phyloP scores from a whole-genome alignment of 2,329 filamentous ascomycete genomes.

The Ceratocystis eucalypticola region DNA sequence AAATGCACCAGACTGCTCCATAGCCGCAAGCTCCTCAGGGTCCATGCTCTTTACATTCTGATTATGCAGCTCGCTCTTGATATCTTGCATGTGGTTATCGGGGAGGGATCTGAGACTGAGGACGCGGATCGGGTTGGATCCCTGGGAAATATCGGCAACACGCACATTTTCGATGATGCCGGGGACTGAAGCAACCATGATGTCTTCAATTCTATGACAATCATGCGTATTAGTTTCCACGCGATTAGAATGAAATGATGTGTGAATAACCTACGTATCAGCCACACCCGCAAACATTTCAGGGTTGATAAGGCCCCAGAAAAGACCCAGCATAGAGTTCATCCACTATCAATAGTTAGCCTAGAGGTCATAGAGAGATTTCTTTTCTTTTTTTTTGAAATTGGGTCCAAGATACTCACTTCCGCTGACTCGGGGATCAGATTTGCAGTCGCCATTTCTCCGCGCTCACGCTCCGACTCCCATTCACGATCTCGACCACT shows the following conservation, averaged over 20 bases:
- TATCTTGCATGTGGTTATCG: conserved; percentile 63
- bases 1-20: conserved; percentile 80
- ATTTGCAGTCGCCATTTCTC: conserved; percentile 74
- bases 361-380: background rate
- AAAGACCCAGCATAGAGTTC: conserved; percentile 70
- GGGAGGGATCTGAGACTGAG: conserved; percentile 71
- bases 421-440: conserved; percentile 85
- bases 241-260: fast-evolving
- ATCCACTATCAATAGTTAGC: conserved; percentile 48
- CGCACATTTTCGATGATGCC: conserved; percentile 86
- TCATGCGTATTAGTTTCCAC: background rate
- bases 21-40: conserved; percentile 71
- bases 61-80: conserved; percentile 68
- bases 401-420: conserved; percentile 13
- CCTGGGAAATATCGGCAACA: conserved; percentile 88
- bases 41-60: conserved; percentile 72
- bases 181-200: conserved; percentile 93
- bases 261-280: conserved; percentile 46
- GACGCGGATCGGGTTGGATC: conserved; percentile 77
- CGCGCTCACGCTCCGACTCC: conserved; percentile 73
- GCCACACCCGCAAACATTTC: conserved; percentile 88
- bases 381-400: background rate
- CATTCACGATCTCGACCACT: conserved; percentile 77
- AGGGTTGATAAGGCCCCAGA: conserved; percentile 87
- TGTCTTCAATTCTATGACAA: conserved; percentile 42